phyloP scores from a whole-genome alignment of 768 basidiomycete genomes.

The Hygrophorus russula region DNA sequence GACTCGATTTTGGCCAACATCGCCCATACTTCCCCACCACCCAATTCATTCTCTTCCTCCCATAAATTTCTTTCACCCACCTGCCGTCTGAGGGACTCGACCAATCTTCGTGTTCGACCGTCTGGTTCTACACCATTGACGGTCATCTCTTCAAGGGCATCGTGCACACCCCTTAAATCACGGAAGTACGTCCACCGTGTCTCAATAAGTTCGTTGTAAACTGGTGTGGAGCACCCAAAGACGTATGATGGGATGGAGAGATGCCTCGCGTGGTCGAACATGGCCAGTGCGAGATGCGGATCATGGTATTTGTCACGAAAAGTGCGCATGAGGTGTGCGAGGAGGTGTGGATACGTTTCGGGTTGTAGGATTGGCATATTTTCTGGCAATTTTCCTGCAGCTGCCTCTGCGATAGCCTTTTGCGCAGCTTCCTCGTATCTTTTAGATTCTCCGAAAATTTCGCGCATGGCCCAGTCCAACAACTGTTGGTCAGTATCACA shows the following conservation, averaged over 20 bases:
- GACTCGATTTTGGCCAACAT: conserved; percentile 42
- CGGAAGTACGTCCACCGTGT: conserved; percentile 80
- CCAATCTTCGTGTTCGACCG: conserved; percentile 43
- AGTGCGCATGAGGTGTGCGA: conserved; percentile 66
- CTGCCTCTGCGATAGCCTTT: conserved; percentile 21
- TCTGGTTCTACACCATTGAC: conserved; percentile 68
- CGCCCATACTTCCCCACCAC: conserved; percentile 38
- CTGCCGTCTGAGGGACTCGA: conserved; percentile 54
- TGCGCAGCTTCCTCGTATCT: conserved; percentile 37
- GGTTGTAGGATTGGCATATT: conserved; percentile 37
- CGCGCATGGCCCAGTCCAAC: conserved; percentile 58
- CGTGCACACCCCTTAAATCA: conserved; percentile 68
- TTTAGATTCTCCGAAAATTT: conserved; percentile 55
- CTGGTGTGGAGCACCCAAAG: conserved; percentile 78
- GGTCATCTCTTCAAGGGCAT: conserved; percentile 71
- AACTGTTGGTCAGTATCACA: conserved; percentile 61
- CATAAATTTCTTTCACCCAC: conserved; percentile 43
- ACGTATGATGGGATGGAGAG: conserved; percentile 76
- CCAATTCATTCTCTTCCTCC: conserved; percentile 36
- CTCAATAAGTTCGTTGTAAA: conserved; percentile 80
- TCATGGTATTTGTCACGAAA: conserved; percentile 72
- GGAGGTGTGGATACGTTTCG: conserved; percentile 59
- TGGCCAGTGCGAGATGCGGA: conserved; percentile 69
- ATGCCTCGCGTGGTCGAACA: conserved; percentile 72
- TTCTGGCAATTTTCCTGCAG: conserved; percentile 9